Conservation (phyloP, 352 stramenopile genomes). For the Pilasporangium apinafurcum region DNA sequence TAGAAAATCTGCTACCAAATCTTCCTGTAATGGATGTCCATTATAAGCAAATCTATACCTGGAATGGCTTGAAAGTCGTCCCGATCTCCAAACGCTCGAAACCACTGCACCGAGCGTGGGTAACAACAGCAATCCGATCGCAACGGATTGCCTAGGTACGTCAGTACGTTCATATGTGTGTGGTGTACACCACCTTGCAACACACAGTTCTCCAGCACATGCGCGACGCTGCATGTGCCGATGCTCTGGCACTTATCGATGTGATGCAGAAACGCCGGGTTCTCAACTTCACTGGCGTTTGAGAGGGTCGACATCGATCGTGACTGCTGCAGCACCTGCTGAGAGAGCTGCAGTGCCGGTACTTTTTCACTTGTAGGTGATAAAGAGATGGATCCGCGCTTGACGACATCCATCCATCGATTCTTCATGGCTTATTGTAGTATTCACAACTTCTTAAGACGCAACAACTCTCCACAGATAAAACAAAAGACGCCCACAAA, state of each 20-base stretch:
- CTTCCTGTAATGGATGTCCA: too few relatives aligned
- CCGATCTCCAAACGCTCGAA: constrained; percentile 49
- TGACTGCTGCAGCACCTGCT: constrained; percentile 9
- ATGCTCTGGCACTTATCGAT: constrained; percentile 48
- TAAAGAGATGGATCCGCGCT: constrained; percentile 35
- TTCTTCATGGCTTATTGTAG: constrained; percentile 47
- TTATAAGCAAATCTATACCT: constrained; percentile 9
- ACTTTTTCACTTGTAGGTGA: constrained; percentile 15
- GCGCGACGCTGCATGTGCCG: constrained; percentile 46
- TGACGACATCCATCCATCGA: constrained; percentile 68
- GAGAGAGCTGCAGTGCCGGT: background rate
- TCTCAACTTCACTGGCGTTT: constrained; percentile 19
- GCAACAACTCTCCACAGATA: too few relatives aligned
- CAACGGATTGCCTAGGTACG: constrained; percentile 59
- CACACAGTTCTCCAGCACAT: constrained; percentile 65
- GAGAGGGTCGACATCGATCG: constrained; percentile 16
- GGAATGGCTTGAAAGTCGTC: constrained; percentile 73
- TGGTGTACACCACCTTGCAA: constrained; percentile 80
- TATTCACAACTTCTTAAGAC: too few relatives aligned
- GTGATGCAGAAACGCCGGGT: constrained; percentile 45
- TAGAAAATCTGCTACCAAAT: background rate
- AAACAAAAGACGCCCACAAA: too few relatives aligned
- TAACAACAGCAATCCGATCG: constrained; percentile 64
- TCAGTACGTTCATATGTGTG: constrained; percentile 76
- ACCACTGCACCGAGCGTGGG: constrained; percentile 65